phyloP scores from a whole-genome alignment of 2,329 filamentous ascomycete species.

The Aspergillus felis region DNA sequence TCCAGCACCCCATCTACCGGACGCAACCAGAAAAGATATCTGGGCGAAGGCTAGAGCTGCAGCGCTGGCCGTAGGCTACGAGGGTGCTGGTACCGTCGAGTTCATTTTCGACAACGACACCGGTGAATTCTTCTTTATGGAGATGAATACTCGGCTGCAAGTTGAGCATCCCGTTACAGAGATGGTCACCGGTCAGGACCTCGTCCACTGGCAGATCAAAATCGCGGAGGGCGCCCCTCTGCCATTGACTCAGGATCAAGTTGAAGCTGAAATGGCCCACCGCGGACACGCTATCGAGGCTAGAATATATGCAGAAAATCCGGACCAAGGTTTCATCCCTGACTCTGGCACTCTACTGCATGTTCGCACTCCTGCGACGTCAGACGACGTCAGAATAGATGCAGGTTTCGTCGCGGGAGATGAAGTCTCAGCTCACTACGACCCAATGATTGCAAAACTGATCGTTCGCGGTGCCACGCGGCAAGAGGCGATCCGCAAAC shows the following conservation, averaged over 20 bases:
- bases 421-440: constrained; percentile 89
- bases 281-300: constrained; percentile 90
- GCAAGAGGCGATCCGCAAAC: constrained; percentile 75
- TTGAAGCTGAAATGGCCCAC: constrained; percentile 65
- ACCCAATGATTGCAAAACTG: constrained; percentile 98
- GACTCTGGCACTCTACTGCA: constrained; percentile 87
- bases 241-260: constrained; percentile 62
- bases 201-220: constrained; percentile 94
- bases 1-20: constrained; percentile 59
- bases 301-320: constrained; percentile 93
- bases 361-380: constrained; percentile 66
- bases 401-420: constrained; percentile 90
- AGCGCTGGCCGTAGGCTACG: constrained; percentile 60
- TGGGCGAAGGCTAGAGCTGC: constrained; percentile 63
- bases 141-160: constrained; percentile 78
- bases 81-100: constrained; percentile 64
- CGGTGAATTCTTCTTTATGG: constrained; percentile 66
- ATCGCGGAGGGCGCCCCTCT: constrained; percentile 70
- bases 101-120: constrained; percentile 67
- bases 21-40: constrained; percentile 58
- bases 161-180: constrained; percentile 96
- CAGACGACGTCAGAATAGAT: constrained; percentile 79
- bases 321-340: constrained; percentile 84
- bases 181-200: constrained; percentile 69
- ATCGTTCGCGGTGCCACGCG: constrained; percentile 81